A percentile compares a stretch with the other conserved stretches of the same genome.
Conservation (phyloP, 2,329 filamentous ascomycete genomes). For the Colletotrichum tanaceti region DNA sequence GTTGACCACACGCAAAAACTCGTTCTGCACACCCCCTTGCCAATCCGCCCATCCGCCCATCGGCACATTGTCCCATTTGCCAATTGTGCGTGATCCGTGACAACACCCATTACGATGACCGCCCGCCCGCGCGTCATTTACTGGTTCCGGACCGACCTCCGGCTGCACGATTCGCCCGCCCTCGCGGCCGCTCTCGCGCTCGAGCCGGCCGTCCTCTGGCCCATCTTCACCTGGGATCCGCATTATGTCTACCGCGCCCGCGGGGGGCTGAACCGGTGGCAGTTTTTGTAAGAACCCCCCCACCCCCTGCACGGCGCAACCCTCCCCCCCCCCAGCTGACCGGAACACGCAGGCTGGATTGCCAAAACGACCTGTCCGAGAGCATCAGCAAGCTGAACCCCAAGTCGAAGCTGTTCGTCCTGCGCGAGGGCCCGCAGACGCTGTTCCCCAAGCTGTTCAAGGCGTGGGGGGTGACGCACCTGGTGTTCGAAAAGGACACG, state of each 20-base stretch:
- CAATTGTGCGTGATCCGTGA: neutral
- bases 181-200: conserved; percentile 78
- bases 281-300: conserved; percentile 66
- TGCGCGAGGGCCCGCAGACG: conserved; percentile 78
- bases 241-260: conserved; percentile 81
- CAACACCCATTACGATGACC: conserved; percentile 7
- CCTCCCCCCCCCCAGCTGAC: neutral
- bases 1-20: conserved; percentile 43
- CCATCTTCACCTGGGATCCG: conserved; percentile 84
- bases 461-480: conserved; percentile 78
- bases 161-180: conserved; percentile 81
- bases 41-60: neutral
- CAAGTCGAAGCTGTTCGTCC: conserved; percentile 76
- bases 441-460: conserved; percentile 79
- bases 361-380: conserved; percentile 75
- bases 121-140: conserved; percentile 66
- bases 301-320: too few relatives aligned
- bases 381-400: conserved; percentile 76
- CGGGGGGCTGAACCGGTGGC: conserved; percentile 79
- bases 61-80: neutral
- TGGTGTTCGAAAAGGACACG: conserved; percentile 84
- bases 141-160: conserved; percentile 83
- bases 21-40: neutral
- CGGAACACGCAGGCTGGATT: conserved; percentile 67
- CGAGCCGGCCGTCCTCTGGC: conserved; percentile 75